Conservation (phyloP, 345 rosid genomes). For the Rhodomyrtus tomentosa region DNA sequence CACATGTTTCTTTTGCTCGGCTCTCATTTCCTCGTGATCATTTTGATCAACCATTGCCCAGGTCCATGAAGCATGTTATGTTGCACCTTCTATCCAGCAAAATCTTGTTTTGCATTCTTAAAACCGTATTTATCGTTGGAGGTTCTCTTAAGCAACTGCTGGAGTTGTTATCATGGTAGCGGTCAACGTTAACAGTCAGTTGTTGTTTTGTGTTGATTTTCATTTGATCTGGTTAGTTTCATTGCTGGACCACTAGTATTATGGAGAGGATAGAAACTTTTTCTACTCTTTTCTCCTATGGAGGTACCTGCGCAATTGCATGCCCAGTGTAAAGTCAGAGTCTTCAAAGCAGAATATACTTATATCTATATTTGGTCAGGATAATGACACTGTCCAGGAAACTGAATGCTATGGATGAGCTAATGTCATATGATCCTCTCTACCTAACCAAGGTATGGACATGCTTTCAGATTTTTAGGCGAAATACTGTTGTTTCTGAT, state of each 20-base stretch:
- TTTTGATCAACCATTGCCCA: not conserved
- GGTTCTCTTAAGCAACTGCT: not conserved
- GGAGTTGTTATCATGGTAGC: not conserved
- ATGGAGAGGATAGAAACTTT: not conserved
- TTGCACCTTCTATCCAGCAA: not conserved
- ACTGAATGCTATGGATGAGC: constrained; percentile 69
- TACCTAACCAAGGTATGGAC: constrained; percentile 67
- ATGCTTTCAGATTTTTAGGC: not conserved
- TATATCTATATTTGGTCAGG: constrained; percentile 21
- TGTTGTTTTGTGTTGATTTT: not conserved
- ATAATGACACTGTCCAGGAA: constrained; percentile 77
- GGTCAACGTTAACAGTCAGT: not conserved
- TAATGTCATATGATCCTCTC: constrained; percentile 60
- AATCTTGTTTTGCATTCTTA: not conserved
- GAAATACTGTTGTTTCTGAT: not conserved
- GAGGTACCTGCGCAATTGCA: not conserved
- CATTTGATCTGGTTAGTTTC: not conserved
- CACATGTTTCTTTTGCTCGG: not conserved
- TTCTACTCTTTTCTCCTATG: not conserved
- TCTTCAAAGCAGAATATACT: not conserved
- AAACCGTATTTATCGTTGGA: not conserved
- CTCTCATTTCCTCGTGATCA: not conserved
- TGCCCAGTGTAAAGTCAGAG: not conserved
- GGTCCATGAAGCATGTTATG: not conserved
- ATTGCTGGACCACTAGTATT: not conserved